phyloP scores from a whole-genome alignment of 805 yeast species.

The Pichia ethanolica region DNA sequence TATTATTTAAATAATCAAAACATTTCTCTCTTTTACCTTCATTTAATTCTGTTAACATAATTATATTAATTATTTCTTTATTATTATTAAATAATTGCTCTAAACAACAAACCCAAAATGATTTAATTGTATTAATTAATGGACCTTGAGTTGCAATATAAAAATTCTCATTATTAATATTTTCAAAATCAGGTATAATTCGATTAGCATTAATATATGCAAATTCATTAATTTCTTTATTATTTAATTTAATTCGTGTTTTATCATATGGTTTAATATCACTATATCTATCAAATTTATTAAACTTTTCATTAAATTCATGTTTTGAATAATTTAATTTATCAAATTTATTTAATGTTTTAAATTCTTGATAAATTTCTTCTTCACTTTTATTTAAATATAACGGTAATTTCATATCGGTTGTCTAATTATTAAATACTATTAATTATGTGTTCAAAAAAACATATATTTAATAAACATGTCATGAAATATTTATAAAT shows the following conservation, averaged over 20 bases:
- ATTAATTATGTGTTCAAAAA: no score
- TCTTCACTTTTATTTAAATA: no score
- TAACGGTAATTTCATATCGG: no score
- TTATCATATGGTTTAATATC: slow-evolving; percentile 65
- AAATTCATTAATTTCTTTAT: slow-evolving; percentile 20
- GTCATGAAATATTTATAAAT: no score
- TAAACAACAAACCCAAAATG: slow-evolving; percentile 33
- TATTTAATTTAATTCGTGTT: background rate
- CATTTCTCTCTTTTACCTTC: slow-evolving; percentile 38
- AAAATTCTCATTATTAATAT: background rate
- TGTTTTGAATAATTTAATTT: background rate
- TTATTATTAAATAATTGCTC: slow-evolving; percentile 18
- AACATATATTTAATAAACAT: no score
- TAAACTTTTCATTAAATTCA: slow-evolving; percentile 24
- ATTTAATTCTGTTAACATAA: slow-evolving; percentile 66
- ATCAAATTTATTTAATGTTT: background rate
- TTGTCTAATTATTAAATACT: no score
- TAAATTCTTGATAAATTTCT: background rate
- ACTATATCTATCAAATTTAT: slow-evolving; percentile 35
- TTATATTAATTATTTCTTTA: slow-evolving; percentile 35
- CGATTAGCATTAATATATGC: slow-evolving; percentile 35
- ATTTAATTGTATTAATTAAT: slow-evolving; percentile 30
- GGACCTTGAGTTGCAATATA: slow-evolving; percentile 74
- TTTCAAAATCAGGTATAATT: slow-evolving; percentile 10
- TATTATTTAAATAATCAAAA: slow-evolving; percentile 8